Evolutionary conservation across 2,329 filamentous ascomycete species (phyloP).

Genomic region (Stagonosporopsis rhizophila): DNA sequence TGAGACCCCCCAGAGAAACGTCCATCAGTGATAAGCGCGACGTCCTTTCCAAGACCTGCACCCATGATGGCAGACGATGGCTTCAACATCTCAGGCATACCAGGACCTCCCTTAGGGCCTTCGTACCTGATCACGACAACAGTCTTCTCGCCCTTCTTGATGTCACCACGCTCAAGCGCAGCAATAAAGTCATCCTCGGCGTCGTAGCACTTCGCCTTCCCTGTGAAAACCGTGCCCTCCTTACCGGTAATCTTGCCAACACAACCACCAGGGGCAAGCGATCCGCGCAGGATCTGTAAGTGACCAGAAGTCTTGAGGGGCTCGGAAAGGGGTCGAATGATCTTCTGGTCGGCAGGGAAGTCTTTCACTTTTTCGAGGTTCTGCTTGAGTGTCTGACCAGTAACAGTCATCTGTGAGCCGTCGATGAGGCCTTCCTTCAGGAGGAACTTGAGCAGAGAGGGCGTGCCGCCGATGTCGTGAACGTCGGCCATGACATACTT

Average conservation of each 20-base stretch:
- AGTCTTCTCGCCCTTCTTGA: constrained; percentile 78
- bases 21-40: constrained; percentile 76
- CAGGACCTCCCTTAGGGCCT: constrained; percentile 75
- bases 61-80: constrained; percentile 77
- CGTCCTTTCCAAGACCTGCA: constrained; percentile 73
- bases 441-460: constrained; percentile 58
- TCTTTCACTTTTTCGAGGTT: constrained; percentile 63
- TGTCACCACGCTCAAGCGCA: constrained; percentile 70
- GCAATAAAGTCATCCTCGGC: constrained; percentile 72
- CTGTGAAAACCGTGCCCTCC: constrained; percentile 71
- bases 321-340: constrained; percentile 71
- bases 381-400: constrained; percentile 58
- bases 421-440: constrained; percentile 58
- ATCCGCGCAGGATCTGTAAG: constrained; percentile 75
- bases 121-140: constrained; percentile 79
- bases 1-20: constrained; percentile 83
- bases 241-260: constrained; percentile 82
- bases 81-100: constrained; percentile 80
- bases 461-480: constrained; percentile 59
- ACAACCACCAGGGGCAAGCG: constrained; percentile 71
- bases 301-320: constrained; percentile 76
- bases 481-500: constrained; percentile 68
- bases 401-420: constrained; percentile 58
- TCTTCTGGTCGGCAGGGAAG: constrained; percentile 73
- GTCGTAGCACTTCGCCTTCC: constrained; percentile 75